Conservation (phyloP, 1,284 basidiomycete genomes). For the Macrocybe sp. region DNA sequence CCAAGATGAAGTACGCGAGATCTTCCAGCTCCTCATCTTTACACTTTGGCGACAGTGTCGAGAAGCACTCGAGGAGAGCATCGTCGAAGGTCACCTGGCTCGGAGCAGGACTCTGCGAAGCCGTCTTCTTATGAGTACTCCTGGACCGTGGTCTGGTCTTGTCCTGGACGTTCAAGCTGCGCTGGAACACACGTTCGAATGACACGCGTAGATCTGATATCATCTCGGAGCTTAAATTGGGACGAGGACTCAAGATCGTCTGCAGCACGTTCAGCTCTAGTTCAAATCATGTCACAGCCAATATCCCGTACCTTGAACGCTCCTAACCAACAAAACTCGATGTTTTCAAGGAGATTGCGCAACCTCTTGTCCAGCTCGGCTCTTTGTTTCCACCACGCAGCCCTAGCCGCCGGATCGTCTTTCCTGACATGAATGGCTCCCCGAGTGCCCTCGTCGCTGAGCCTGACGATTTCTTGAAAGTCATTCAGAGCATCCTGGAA, state of each 20-base stretch:
- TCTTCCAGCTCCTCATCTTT: slow-evolving; percentile 95
- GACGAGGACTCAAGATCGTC: slow-evolving; percentile 68
- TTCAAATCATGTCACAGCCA: neutral
- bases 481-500: slow-evolving; percentile 75
- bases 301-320: slow-evolving; percentile 79
- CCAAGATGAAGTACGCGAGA: slow-evolving; percentile 89
- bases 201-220: slow-evolving; percentile 55
- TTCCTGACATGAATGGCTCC: slow-evolving; percentile 67
- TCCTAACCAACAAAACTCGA: slow-evolving; percentile 96
- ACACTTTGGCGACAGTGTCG: slow-evolving; percentile 75
- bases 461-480: slow-evolving; percentile 72
- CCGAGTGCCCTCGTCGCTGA: slow-evolving; percentile 76
- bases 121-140: slow-evolving; percentile 27
- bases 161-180: slow-evolving; percentile 55
- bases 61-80: slow-evolving; percentile 80
- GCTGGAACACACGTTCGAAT: slow-evolving; percentile 73
- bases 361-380: slow-evolving; percentile 74
- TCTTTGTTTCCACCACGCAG: slow-evolving; percentile 85
- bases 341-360: slow-evolving; percentile 71
- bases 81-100: slow-evolving; percentile 61
- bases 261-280: slow-evolving; percentile 21
- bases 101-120: slow-evolving; percentile 38
- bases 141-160: slow-evolving; percentile 38
- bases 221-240: slow-evolving; percentile 38
- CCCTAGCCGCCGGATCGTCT: slow-evolving; percentile 58